Evolutionary conservation across 139 green algal species (phyloP), one percentile per base, ranked within the genome.

Genomic region (Coelastrella sp.): DNA sequence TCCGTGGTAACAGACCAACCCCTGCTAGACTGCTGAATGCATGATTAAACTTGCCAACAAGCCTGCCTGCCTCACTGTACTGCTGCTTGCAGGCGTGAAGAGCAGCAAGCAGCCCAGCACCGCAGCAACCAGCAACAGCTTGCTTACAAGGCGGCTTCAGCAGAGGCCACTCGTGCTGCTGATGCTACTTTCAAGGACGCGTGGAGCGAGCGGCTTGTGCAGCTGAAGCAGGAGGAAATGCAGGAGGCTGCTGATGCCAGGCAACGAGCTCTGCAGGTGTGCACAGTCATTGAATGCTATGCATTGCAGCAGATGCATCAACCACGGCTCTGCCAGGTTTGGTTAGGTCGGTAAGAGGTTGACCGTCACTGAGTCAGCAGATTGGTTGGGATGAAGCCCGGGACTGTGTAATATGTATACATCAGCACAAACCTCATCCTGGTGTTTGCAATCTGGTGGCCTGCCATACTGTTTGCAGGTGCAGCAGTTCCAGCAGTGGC

Each of bases 141-240:
- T 57, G 85, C 90, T 56, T 58, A 74, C 84, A 93, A 92, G 87
- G 87, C 66, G 6, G 87, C 84, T 4, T 24, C 87, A 59, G 85
- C 88, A 22, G 63, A 92, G 92, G 68, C 65, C 7, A 76, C 85
- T 58, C 65, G 80, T 15, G 78, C 58, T 7, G 92, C 93, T 25
- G 94, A 94, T 58, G 82, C 84, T 22, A 88, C 84, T 74, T 95
- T 95, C 86, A 89, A 82, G 20, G 80, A 79, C 7, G 91, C 91
- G 15, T 96, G 94, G 94, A 76, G 74, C 56, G 59, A 86, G 4
- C 87, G 94, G 24, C 87, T 95, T 87, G 90, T 82, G n/a, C 73
- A 94, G 59, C 88, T 93, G 49, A 91, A 91, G 60, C 91, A 94
- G 25, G 91, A 95, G 61, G 95, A 96, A 93, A 87, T 94, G 87